Conservation (phyloP, 305 asterid genomes). For the Plantago coronopus region DNA sequence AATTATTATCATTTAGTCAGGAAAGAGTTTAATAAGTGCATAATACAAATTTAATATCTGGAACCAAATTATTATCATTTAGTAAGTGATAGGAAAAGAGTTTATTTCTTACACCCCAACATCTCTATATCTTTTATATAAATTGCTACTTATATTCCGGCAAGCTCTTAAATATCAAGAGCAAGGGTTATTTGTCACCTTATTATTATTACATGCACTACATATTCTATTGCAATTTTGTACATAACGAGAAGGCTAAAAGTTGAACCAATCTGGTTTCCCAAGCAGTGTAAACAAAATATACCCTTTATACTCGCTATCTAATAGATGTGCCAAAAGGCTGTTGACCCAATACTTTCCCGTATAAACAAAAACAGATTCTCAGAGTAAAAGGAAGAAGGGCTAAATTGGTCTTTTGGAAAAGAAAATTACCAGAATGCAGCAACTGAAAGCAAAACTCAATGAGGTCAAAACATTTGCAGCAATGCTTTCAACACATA, state of each 20-base stretch:
- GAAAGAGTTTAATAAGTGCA: constrained; percentile 6
- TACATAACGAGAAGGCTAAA: background rate
- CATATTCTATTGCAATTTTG: background rate
- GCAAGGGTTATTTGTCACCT: no score
- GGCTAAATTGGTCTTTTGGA: constrained; percentile 18
- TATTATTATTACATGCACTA: background rate
- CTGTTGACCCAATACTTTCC: background rate
- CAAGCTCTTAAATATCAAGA: background rate
- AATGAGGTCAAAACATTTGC: constrained; percentile 75
- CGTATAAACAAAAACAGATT: constrained; percentile 13
- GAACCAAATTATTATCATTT: no score
- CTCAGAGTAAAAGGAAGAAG: constrained; percentile 21
- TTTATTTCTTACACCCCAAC: constrained; percentile 18
- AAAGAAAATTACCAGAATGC: constrained; percentile 77
- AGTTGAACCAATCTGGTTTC: constrained; percentile 11
- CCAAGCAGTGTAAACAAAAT: constrained; percentile 7
- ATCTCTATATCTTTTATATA: constrained; percentile 12
- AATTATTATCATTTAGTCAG: constrained; percentile 26
- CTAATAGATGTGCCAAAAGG: constrained; percentile 9
- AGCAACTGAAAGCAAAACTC: constrained; percentile 91
- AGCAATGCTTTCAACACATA: constrained; percentile 88
- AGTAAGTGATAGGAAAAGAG: no score
- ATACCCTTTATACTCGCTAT: constrained; percentile 14
- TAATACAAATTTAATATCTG: no score
- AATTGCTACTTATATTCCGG: background rate